Percentiles rank a stretch among this genome's conserved stretches.
Conservation (phyloP, 345 rosid species). For the Salix arbutifolia region DNA sequence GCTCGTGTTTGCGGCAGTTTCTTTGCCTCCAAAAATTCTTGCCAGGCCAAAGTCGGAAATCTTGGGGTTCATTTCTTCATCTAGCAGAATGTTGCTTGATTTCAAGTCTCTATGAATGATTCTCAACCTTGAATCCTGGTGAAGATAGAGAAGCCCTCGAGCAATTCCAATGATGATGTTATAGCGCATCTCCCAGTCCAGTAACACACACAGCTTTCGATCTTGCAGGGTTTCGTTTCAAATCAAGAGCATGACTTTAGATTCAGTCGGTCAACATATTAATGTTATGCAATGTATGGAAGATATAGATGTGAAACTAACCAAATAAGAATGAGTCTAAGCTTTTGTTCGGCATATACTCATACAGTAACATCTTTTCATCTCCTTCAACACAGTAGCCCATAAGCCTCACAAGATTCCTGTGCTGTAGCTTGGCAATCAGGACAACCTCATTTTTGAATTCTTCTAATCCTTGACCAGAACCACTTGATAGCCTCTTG, state of each 20-base stretch:
- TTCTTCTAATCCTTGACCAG: constrained; percentile 60
- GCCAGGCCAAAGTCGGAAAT: constrained; percentile 32
- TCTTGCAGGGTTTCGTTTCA: constrained; percentile 14
- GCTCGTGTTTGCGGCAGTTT: constrained; percentile 20
- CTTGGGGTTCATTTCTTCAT: constrained; percentile 23
- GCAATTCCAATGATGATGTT: constrained; percentile 20
- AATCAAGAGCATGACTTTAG: background rate
- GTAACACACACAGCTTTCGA: background rate
- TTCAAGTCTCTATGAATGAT: constrained; percentile 27
- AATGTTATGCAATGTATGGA: background rate
- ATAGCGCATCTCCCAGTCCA: constrained; percentile 22
- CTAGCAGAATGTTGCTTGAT: constrained; percentile 16
- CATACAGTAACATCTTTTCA: constrained; percentile 54
- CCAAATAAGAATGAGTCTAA: constrained; percentile 55
- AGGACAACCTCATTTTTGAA: constrained; percentile 52
- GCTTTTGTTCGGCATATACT: constrained; percentile 61
- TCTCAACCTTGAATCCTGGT: constrained; percentile 25
- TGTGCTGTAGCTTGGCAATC: constrained; percentile 57
- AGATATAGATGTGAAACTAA: constrained; percentile 38
- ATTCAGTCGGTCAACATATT: background rate
- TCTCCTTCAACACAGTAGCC: constrained; percentile 47
- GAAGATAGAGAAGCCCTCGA: constrained; percentile 27
- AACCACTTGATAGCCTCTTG: constrained; percentile 52
- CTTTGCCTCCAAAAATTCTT: constrained; percentile 17
- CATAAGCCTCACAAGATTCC: constrained; percentile 50